These are phyloP conservation scores for Populus tomentosa DNA, from an alignment of 441 rosid species.

Conservation along the genomic window DNA sequence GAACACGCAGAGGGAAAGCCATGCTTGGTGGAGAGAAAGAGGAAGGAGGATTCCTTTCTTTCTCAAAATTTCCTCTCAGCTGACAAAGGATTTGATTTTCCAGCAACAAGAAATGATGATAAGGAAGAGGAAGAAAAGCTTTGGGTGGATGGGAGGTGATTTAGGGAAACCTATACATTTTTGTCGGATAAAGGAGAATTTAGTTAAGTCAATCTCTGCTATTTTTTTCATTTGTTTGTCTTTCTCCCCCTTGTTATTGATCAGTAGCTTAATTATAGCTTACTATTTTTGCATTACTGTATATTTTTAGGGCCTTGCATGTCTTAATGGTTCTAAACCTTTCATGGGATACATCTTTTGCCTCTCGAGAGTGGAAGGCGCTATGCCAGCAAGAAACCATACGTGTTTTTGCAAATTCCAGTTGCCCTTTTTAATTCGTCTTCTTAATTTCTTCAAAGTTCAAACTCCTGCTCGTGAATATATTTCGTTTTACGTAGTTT, in stretches of 20 bases:
- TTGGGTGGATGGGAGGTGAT: constrained; percentile 19
- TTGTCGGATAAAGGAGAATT: background rate
- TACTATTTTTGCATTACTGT: background rate
- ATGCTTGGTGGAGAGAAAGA: background rate
- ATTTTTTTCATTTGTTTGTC: no score
- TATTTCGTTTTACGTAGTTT: no score
- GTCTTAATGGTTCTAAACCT: background rate
- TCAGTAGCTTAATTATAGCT: background rate
- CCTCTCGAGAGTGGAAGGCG: background rate
- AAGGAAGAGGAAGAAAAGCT: background rate
- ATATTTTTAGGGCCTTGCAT: background rate
- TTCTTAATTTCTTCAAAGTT: no score
- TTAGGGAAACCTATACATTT: background rate
- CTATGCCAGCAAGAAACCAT: background rate
- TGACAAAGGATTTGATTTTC: background rate
- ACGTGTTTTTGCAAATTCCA: background rate
- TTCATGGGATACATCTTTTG: background rate
- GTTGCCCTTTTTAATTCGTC: background rate
- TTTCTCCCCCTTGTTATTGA: background rate
- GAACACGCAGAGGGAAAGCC: constrained; percentile 13
- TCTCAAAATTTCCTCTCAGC: background rate
- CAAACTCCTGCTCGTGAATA: no score
- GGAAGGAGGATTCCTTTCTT: constrained; percentile 12
- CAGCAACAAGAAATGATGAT: background rate
- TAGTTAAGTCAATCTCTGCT: no score